Evolutionary conservation across 192 early-diverging fungal genomes (phyloP), one percentile per base, ranked within the genome.

Genomic region (Paraglomus occultum): DNA sequence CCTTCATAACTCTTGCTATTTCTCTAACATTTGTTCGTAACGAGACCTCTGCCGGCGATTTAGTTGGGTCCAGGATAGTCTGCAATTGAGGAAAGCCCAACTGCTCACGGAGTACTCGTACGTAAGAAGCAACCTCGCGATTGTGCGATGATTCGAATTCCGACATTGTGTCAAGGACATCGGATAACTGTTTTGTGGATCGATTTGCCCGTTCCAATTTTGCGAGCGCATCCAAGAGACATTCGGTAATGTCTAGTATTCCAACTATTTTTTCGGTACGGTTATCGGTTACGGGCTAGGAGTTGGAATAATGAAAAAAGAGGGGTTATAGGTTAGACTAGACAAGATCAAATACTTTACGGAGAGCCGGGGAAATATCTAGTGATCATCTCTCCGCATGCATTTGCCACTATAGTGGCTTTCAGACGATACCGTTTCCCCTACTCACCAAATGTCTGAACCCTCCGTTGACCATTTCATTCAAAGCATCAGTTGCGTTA

Each of bases 1-100:
- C 84, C 57, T 88, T 88, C 91, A 92, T 92, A 61, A 84, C 76
- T 20, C 84, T 77, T 10, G 90, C 88, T 63, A 88, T 84, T 43
- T 92, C 89, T 72, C 83, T 75, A 8, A 90, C 89, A n/a, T 83
- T 85, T 58, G 86, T 84, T 69, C 82, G 84, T 2, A 85, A 79
- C n/a, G 79, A 79, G 12, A 90, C 88, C 52, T 87, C 79, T 1
- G 85, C 82, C 22, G 86, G 86, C 20, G 79, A 76, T 59, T 78
- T 72, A 14, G 77, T 65, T 48, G 81, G 80, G 52, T 90, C 85
- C 52, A 97, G 76, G 12, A 97, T 88, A 6, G 89, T 84, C 53
- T 83, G 90, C 64, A 97, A 80, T 74, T 95, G 91, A 45, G 95
- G 95, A 73, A 93, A 97, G 44, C 87, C 86, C 85, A 95, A 93